A percentile compares a stretch with the other conserved stretches of the same genome.
Conservation (phyloP, 2,329 filamentous ascomycete genomes). For the Diaporthe citriasiana region DNA sequence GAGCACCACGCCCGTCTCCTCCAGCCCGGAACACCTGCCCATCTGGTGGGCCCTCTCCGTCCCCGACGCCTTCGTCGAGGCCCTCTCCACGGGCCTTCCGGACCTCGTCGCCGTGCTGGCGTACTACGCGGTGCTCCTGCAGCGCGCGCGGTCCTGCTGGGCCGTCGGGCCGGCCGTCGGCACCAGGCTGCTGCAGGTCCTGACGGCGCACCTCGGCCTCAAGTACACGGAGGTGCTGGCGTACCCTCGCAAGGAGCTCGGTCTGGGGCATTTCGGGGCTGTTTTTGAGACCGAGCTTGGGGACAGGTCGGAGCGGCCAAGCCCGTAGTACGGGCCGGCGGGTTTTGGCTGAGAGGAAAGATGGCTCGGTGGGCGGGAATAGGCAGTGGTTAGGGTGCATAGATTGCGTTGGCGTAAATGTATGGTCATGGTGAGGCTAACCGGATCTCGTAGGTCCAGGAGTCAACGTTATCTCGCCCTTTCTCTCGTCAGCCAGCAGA, state of each 20-base stretch:
- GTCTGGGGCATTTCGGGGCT: slow-evolving; percentile 1
- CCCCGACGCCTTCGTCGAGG: slow-evolving; percentile 17
- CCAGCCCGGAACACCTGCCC: neutral
- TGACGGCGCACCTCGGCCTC: slow-evolving; percentile 20
- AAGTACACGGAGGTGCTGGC: slow-evolving; percentile 20
- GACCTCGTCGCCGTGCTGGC: slow-evolving; percentile 27
- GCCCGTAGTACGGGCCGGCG: neutral
- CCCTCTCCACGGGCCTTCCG: slow-evolving; percentile 18
- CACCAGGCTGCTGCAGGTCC: slow-evolving; percentile 9
- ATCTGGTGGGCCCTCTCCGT: slow-evolving; percentile 26
- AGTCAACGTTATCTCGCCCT: neutral
- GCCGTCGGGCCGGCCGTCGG: slow-evolving; percentile 14
- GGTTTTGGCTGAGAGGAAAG: too few species aligned
- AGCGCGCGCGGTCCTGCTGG: slow-evolving; percentile 19
- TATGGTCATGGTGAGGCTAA: neutral
- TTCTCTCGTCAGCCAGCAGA: neutral
- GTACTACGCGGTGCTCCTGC: slow-evolving; percentile 29
- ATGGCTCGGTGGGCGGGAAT: neutral
- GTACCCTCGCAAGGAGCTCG: slow-evolving; percentile 11
- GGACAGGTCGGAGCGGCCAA: neutral
- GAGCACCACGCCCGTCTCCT: neutral
- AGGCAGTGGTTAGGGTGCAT: neutral
- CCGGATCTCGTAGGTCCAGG: neutral
- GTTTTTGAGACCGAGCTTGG: neutral
- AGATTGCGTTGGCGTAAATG: neutral